Conservation (phyloP, 805 yeast genomes). For the Sungouiella thailandica region DNA sequence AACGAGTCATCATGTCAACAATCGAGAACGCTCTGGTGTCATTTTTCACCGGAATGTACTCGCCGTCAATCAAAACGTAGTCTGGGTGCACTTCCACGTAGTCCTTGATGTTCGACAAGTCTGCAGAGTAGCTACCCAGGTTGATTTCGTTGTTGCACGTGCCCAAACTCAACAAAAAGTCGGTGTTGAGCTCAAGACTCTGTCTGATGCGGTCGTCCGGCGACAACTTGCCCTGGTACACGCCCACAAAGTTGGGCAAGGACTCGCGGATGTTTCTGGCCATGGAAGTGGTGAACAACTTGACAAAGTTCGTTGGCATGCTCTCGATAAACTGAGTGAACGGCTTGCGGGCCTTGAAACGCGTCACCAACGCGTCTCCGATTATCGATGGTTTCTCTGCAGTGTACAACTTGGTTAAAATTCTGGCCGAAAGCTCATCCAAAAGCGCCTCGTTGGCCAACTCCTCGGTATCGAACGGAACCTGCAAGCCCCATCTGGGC, state of each 20-base stretch:
- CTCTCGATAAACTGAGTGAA: conserved; percentile 47
- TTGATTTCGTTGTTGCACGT: conserved; percentile 39
- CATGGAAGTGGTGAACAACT: conserved; percentile 52
- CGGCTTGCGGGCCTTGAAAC: conserved; percentile 46
- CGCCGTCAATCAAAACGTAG: conserved; percentile 32
- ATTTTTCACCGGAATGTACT: conserved; percentile 18
- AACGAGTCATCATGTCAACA: conserved; percentile 28
- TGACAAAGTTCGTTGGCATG: conserved; percentile 31
- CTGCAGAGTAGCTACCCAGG: conserved; percentile 20
- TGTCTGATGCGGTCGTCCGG: conserved; percentile 14
- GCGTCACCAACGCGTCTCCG: conserved; percentile 65
- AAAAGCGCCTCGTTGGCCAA: conserved; percentile 14
- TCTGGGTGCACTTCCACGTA: conserved; percentile 40
- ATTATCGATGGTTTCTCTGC: conserved; percentile 60
- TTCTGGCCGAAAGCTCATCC: conserved; percentile 21
- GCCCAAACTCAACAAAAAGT: conserved; percentile 69
- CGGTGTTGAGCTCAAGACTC: conserved; percentile 44
- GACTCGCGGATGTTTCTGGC: conserved; percentile 78
- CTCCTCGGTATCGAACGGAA: conserved; percentile 13
- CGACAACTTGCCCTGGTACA: conserved; percentile 61
- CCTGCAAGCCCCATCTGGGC: conserved; percentile 16
- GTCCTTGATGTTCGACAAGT: conserved; percentile 19
- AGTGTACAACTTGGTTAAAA: conserved; percentile 47
- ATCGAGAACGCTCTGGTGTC: conserved; percentile 23
- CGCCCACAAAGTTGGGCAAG: conserved; percentile 61